phyloP scores from a whole-genome alignment of 139 green algal species.

The Tetradesmus obliquus region DNA sequence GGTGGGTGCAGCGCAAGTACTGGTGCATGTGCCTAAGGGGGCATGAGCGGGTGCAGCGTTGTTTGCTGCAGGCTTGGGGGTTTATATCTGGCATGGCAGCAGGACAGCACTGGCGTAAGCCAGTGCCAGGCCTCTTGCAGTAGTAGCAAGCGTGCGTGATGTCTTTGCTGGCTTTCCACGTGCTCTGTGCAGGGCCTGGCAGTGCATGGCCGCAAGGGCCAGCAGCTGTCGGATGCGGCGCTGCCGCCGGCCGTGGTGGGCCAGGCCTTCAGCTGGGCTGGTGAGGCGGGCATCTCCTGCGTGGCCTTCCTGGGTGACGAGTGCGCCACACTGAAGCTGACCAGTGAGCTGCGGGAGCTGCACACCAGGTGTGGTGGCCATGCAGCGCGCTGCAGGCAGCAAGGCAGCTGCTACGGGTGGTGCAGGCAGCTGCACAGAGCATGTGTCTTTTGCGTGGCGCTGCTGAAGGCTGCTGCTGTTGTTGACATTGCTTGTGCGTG shows the following conservation, averaged over 20 bases:
- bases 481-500: neutral
- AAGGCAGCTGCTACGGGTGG: neutral
- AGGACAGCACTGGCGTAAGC: neutral
- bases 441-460: neutral
- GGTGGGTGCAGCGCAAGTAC: slow-evolving; percentile 40
- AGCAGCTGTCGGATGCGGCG: slow-evolving; percentile 55
- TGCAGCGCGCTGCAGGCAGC: neutral
- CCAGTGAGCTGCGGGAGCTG: slow-evolving; percentile 73
- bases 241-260: slow-evolving; percentile 71
- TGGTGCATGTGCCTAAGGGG: neutral
- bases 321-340: slow-evolving; percentile 81
- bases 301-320: slow-evolving; percentile 90
- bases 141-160: neutral
- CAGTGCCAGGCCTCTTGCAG: neutral
- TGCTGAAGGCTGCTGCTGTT: neutral
- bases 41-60: neutral
- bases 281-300: slow-evolving; percentile 50
- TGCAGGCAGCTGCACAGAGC: neutral
- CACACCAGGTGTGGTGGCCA: slow-evolving; percentile 49
- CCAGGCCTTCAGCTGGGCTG: slow-evolving; percentile 67
- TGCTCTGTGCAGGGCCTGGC: slow-evolving; percentile 45
- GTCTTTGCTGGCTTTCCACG: neutral
- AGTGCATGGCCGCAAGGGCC: slow-evolving; percentile 39
- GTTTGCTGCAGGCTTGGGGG: neutral
- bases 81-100: neutral